Evolutionary conservation across 305 asterid species (phyloP).

Genomic region (Plantago lanceolata): DNA sequence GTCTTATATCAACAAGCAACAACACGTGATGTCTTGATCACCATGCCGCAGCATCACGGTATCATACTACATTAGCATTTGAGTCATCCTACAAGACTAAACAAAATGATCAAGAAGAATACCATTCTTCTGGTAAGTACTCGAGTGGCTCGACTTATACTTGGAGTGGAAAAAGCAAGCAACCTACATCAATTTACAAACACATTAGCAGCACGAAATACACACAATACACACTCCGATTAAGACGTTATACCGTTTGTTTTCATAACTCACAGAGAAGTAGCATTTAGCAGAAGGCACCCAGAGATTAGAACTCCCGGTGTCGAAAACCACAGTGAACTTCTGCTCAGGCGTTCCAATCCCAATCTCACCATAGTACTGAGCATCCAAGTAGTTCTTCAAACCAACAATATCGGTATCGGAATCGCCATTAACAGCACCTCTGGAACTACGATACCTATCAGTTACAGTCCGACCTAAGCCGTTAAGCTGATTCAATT

Average conservation of each 20-base stretch:
- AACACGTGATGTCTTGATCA: background rate
- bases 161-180: constrained; percentile 67
- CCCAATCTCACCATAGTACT: constrained; percentile 88
- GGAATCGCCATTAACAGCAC: constrained; percentile 31
- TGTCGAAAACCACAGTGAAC: constrained; percentile 82
- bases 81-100: background rate
- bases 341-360: constrained; percentile 84
- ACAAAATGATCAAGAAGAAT: background rate
- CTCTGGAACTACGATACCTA: constrained; percentile 30
- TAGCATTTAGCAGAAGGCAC: constrained; percentile 84
- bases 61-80: background rate
- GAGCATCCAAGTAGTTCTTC: constrained; percentile 94
- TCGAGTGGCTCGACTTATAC: constrained; percentile 63
- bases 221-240: background rate
- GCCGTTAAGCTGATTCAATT: constrained; percentile 46
- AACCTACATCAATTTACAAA: constrained; percentile 46
- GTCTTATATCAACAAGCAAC: no score
- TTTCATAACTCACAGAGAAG: constrained; percentile 58
- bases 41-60: background rate
- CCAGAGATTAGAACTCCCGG: constrained; percentile 97
- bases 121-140: constrained; percentile 70
- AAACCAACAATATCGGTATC: constrained; percentile 60
- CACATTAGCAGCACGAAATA: constrained; percentile 12
- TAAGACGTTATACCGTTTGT: background rate
- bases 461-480: constrained; percentile 32